phyloP scores from a whole-genome alignment of 2,329 filamentous ascomycete species.

The Fusarium protoensiforme region DNA sequence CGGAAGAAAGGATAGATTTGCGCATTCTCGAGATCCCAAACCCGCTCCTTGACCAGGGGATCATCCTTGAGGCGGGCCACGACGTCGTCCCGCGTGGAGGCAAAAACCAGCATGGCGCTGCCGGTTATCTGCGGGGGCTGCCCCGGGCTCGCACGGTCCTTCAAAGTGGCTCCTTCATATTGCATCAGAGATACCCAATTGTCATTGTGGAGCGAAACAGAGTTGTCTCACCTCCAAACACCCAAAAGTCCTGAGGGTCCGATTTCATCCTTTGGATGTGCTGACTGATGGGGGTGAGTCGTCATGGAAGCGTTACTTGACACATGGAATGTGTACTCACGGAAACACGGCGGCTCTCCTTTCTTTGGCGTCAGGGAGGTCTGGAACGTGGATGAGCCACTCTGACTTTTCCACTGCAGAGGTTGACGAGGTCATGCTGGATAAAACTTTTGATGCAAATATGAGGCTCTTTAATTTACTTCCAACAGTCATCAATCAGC shows the following conservation, averaged over 20 bases:
- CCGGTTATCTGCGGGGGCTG: constrained; percentile 9
- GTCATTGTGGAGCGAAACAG: neutral
- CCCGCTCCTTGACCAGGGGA: neutral
- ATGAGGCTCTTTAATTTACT: neutral
- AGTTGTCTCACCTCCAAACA: constrained; percentile 6
- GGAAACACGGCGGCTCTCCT: neutral
- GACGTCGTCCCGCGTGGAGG: neutral
- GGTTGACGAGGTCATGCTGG: neutral
- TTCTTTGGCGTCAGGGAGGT: neutral
- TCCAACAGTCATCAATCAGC: neutral
- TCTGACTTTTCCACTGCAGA: constrained; percentile 6
- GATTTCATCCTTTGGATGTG: constrained; percentile 6
- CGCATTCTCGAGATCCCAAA: constrained; percentile 12
- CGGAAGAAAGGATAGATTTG: constrained; percentile 13
- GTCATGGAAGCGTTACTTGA: neutral
- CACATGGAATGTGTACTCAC: neutral
- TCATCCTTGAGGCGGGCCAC: constrained; percentile 10
- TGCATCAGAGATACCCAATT: neutral
- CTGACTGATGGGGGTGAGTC: neutral
- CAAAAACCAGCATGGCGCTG: constrained; percentile 10
- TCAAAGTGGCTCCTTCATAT: constrained; percentile 9
- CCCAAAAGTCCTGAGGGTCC: constrained; percentile 10
- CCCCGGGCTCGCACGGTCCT: neutral
- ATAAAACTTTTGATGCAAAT: neutral
- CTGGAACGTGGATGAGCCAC: constrained; percentile 4